Base-by-base conservation (phyloP, 495 filamentous ascomycete genomes). In the Lasiosphaeriaceae sp. region DNA sequence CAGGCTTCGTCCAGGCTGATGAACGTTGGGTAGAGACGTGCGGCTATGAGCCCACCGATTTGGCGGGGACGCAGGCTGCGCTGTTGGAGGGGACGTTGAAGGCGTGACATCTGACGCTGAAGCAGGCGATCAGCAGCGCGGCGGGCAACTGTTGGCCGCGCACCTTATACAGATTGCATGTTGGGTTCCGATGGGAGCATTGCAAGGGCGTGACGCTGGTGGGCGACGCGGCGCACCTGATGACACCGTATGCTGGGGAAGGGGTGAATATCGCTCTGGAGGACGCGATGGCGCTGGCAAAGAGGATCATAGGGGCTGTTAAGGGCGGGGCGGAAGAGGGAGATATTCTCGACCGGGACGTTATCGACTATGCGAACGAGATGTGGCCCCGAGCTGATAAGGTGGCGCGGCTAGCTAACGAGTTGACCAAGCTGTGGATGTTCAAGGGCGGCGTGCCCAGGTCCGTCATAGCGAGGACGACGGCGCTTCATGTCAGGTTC, bases 181-280 rank as follows among this genome's bases (percentile, higher is more conserved):
- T 80, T 0, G 82, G 77, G 20, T 67, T 67, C 52, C 61, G 51
- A 8, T 87, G 82, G 82, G 57, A 71, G 45, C 78, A 81, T 54
- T 58, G 61, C 11, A 41, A 61, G 5, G 74, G 77, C 19, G 65
- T 76, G 4, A 86, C 84, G 6, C 62, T 87, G 8, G 70, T 66
- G 11, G 83, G 83, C 2, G 83, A 86, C 68, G 81, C 83, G 0
- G 83, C 83, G 14, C 81, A 86, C 62, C 55, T 85, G 37, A 84
- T 84, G 81, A 78, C 78, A 8, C 82, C 82, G 0, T 83, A 78
- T 63, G 81, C 78, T 0, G 83, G 83, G 0, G 80, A 80, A 26
- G 83, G 83, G 2, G 80, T 85, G 22, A 85, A 86, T 54, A 54
- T 79, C 0, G 82, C 80, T 23, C 74, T 86, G 67, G 66, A 72